These are phyloP conservation scores for Nakaseomyces nivariensis DNA, from an alignment of 1,139 yeast species.

Conservation along the genomic window DNA sequence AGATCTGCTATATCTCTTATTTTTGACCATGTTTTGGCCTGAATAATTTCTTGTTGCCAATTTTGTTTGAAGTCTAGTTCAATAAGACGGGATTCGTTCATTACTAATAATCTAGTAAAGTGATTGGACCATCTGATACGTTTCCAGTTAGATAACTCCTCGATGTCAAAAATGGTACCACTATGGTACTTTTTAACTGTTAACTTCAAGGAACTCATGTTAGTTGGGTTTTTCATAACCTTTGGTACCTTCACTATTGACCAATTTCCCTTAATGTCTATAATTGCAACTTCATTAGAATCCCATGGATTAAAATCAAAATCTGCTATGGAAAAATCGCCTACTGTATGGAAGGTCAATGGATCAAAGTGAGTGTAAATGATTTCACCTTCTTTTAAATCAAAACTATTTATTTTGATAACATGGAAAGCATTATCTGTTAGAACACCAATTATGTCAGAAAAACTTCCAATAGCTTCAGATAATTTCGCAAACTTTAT, in stretches of 20 bases:
- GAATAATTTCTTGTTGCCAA: conserved; percentile 32
- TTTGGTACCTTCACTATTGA: conserved; percentile 32
- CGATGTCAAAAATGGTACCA: conserved; percentile 34
- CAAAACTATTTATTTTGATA: conserved; percentile 16
- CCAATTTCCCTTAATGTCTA: conserved; percentile 49
- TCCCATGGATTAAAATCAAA: conserved; percentile 37
- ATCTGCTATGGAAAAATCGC: conserved; percentile 38
- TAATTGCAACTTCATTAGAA: conserved; percentile 32
- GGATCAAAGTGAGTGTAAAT: conserved; percentile 14
- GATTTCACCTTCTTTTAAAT: conserved; percentile 8
- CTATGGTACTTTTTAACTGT: conserved; percentile 6
- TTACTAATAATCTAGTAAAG: conserved; percentile 31
- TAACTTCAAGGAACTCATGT: conserved; percentile 8
- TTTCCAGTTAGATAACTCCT: conserved; percentile 50
- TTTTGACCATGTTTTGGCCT: conserved; percentile 50
- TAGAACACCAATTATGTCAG: conserved; percentile 22
- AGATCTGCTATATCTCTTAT: conserved; percentile 37
- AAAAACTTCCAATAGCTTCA: conserved; percentile 12
- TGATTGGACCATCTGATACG: conserved; percentile 39
- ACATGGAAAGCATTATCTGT: conserved; percentile 21
- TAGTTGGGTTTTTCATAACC: background rate
- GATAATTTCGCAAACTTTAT: conserved; percentile 21
- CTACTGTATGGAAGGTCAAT: conserved; percentile 14
- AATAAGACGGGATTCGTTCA: conserved; percentile 39
- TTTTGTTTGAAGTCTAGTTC: conserved; percentile 27